These are phyloP conservation scores for Casaregolazyma suthepensis DNA, from an alignment of 1,139 yeast genomes.

Conservation along the genomic window DNA sequence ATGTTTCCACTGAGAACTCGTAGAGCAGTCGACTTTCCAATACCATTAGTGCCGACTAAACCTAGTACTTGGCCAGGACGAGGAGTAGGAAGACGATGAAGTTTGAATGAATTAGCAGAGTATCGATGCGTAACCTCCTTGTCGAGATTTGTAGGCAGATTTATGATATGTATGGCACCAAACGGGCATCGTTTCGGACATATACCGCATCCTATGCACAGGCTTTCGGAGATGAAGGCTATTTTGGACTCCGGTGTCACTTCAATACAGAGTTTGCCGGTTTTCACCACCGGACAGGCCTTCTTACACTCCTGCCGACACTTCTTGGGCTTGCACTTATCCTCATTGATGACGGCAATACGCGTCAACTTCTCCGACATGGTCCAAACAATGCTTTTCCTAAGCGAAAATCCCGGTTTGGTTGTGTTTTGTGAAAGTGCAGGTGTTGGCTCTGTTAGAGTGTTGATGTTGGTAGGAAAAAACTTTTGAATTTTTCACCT, in stretches of 20 bases:
- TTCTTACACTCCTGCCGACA: slow-evolving; percentile 98
- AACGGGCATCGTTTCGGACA: slow-evolving; percentile 98
- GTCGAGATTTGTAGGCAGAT: slow-evolving; percentile 91
- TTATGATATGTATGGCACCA: slow-evolving; percentile 92
- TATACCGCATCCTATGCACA: slow-evolving; percentile 99
- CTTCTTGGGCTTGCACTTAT: slow-evolving; percentile 95
- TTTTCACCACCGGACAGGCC: slow-evolving; percentile 94
- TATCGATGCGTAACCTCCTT: slow-evolving; percentile 92
- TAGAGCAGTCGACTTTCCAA: slow-evolving; percentile 96
- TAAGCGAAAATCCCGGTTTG: not conserved
- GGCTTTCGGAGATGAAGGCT: slow-evolving; percentile 89
- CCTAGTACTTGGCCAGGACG: slow-evolving; percentile 99
- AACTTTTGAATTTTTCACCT: not conserved
- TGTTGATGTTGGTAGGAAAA: not conserved
- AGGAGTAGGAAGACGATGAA: slow-evolving; percentile 95
- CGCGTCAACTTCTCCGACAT: slow-evolving; percentile 18
- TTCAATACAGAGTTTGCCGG: slow-evolving; percentile 96
- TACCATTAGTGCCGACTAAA: slow-evolving; percentile 97
- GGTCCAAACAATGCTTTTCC: not conserved
- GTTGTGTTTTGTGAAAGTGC: not conserved
- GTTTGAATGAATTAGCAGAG: slow-evolving; percentile 94
- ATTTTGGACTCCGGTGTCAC: slow-evolving; percentile 86
- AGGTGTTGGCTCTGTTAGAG: not conserved
- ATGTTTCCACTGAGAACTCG: slow-evolving; percentile 98
- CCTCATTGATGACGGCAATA: slow-evolving; percentile 88